Evolutionary conservation across 345 rosid genomes (phyloP).

Genomic region (Populus nigra): DNA sequence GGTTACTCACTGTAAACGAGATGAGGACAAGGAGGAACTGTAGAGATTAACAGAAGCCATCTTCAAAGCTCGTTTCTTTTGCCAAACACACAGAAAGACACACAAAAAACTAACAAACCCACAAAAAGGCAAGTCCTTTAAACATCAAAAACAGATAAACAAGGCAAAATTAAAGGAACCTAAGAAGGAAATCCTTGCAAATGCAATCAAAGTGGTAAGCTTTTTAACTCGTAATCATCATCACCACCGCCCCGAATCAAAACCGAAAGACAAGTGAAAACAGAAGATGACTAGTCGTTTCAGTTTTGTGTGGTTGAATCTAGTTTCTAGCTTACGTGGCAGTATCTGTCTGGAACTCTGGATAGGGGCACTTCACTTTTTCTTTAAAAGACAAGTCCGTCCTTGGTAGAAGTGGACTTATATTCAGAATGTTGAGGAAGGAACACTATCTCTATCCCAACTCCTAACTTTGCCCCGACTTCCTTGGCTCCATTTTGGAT

Average conservation of each 20-base stretch:
- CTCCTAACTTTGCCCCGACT: neutral
- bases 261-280: neutral
- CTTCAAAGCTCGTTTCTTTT: neutral
- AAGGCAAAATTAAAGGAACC: neutral
- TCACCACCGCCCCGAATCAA: no score
- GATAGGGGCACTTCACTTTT: neutral
- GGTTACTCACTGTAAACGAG: constrained; percentile 27
- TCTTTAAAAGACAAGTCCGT: neutral
- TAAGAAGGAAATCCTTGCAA: neutral
- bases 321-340: constrained; percentile 3
- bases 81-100: neutral
- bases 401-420: neutral
- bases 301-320: neutral
- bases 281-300: neutral
- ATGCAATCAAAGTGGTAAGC: neutral
- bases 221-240: neutral
- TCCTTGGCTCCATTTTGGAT: neutral
- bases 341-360: neutral
- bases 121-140: neutral
- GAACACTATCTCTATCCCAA: neutral
- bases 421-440: neutral
- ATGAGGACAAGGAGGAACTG: constrained; percentile 16
- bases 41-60: constrained; percentile 20
- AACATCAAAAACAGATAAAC: neutral
- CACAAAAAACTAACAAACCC: neutral